Conservation (phyloP, 2,329 filamentous ascomycete species). For the Phoma sp. region DNA sequence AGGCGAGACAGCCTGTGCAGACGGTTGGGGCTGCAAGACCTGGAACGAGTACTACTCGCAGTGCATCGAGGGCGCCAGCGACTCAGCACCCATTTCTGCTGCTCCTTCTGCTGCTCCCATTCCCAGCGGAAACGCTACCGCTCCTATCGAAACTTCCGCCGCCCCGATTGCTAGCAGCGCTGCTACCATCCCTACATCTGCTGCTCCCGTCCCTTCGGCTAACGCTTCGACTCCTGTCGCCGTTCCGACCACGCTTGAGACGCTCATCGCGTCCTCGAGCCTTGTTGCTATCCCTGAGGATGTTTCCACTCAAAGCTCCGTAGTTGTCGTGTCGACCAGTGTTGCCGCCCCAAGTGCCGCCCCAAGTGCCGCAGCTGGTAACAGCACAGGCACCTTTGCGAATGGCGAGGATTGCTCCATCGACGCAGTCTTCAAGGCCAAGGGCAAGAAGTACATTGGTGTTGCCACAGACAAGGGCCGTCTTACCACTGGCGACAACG, state of each 20-base stretch:
- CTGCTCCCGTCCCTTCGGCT: slow-evolving; percentile 11
- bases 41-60: slow-evolving; percentile 56
- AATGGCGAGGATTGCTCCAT: slow-evolving; percentile 46
- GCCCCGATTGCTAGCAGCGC: not conserved
- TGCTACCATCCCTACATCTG: slow-evolving; percentile 2
- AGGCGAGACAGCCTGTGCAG: slow-evolving; percentile 49
- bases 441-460: slow-evolving; percentile 72
- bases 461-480: slow-evolving; percentile 62
- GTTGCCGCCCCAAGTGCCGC: slow-evolving; percentile 17
- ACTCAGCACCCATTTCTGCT: slow-evolving; percentile 6
- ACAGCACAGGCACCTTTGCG: slow-evolving; percentile 14
- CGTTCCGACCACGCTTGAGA: slow-evolving; percentile 11
- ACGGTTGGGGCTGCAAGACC: slow-evolving; percentile 50
- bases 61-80: slow-evolving; percentile 40
- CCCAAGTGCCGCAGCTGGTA: slow-evolving; percentile 12
- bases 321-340: slow-evolving; percentile 10
- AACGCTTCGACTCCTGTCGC: slow-evolving; percentile 14
- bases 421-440: slow-evolving; percentile 63
- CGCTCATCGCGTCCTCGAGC: slow-evolving; percentile 6
- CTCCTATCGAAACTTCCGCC: slow-evolving; percentile 4
- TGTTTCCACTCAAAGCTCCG: not conserved
- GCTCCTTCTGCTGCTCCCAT: slow-evolving; percentile 17
- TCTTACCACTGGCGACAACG: slow-evolving; percentile 57
- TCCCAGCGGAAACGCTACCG: slow-evolving; percentile 8
- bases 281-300: slow-evolving; percentile 2